A percentile compares a stretch with the other conserved stretches of the same genome.
These are phyloP conservation scores for Chalciporus pseudorubinellus DNA, from an alignment of 768 basidiomycete genomes.

Conservation along the genomic window DNA sequence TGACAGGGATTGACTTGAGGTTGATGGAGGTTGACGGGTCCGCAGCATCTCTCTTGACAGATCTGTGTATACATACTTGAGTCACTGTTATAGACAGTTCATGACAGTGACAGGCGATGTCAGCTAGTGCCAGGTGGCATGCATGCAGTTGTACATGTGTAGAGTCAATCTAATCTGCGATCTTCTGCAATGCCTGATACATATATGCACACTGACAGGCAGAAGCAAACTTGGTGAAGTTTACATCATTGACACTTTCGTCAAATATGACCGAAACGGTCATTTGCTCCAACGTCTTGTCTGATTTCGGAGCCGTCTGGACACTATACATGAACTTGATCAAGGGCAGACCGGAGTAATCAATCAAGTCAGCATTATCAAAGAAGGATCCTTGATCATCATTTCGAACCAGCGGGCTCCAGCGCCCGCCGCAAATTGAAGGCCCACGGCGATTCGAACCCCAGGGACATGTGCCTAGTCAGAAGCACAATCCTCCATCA, in stretches of 20 bases:
- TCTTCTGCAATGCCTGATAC: too few species aligned
- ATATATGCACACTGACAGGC: background rate
- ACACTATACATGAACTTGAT: background rate
- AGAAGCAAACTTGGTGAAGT: background rate
- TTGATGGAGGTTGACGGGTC: background rate
- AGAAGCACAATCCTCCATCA: background rate
- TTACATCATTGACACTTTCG: background rate
- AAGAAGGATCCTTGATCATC: background rate
- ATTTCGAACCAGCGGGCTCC: background rate
- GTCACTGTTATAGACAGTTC: background rate
- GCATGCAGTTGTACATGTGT: background rate
- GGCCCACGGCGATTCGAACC: background rate
- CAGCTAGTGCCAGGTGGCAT: background rate
- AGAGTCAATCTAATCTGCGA: background rate
- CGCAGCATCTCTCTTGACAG: conserved; percentile 1
- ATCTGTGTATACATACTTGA: background rate
- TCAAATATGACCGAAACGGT: background rate
- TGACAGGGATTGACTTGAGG: conserved; percentile 5
- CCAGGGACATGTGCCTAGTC: background rate
- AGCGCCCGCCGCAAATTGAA: background rate
- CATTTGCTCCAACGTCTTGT: background rate
- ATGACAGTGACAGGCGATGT: background rate
- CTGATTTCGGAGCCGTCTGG: background rate
- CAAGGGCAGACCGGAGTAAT: background rate
- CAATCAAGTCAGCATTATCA: too few species aligned